Evolutionary conservation across 208 protist species (phyloP).

Genomic region (Giardia duodenalis): DNA sequence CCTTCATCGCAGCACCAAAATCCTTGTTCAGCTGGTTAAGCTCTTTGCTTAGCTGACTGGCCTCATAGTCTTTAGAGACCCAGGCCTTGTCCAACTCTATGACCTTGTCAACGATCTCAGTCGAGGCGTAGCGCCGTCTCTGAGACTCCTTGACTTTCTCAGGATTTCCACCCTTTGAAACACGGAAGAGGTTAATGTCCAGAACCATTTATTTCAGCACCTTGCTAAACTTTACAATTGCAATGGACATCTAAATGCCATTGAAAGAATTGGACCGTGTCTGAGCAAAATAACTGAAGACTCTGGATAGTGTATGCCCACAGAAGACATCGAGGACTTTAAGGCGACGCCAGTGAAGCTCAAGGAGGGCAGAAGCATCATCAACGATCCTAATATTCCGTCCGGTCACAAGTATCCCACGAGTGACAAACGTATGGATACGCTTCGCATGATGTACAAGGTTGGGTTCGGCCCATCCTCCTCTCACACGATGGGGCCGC

Average conservation of each 20-base stretch:
- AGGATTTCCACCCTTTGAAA: slow-evolving; percentile 11
- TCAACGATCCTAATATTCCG: not conserved
- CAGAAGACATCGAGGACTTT: not conserved
- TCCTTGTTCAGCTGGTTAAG: slow-evolving; percentile 18
- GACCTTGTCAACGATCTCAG: slow-evolving; percentile 33
- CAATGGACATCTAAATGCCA: no score
- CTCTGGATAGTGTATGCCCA: no score
- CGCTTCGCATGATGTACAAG: slow-evolving; percentile 24
- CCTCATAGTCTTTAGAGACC: not conserved
- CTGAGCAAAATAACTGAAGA: no score
- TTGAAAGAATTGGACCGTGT: no score
- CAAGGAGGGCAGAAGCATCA: not conserved
- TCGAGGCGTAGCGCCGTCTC: not conserved
- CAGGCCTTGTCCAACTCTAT: slow-evolving; percentile 22
- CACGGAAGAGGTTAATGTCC: slow-evolving; percentile 26
- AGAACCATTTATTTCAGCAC: slow-evolving; percentile 18
- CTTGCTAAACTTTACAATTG: no score
- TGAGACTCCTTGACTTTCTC: slow-evolving; percentile 32
- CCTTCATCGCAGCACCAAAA: not conserved
- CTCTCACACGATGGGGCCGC: slow-evolving; percentile 31
- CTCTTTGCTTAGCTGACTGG: not conserved
- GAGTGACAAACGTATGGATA: not conserved
- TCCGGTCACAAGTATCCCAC: not conserved
- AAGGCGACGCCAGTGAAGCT: not conserved
- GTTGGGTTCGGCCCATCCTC: slow-evolving; percentile 28